Evolutionary conservation across 495 filamentous ascomycete genomes (phyloP).

Genomic region (Stereocaulon alpinum): DNA sequence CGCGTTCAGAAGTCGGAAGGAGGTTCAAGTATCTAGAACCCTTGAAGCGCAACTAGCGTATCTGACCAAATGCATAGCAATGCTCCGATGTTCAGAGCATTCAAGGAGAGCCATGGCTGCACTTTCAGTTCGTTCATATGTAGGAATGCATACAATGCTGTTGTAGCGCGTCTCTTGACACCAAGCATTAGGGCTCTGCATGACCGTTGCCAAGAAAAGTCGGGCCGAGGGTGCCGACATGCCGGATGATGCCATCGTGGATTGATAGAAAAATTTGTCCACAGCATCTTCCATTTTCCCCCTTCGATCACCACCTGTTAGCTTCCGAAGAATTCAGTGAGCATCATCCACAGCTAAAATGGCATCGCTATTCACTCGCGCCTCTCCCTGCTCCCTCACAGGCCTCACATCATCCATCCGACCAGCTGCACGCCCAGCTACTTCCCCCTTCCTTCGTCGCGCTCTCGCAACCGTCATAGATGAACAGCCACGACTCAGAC

Average conservation of each 20-base stretch:
- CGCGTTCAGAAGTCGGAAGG: no score
- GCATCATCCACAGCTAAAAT: background rate
- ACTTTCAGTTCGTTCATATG: no score
- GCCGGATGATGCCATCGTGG: background rate
- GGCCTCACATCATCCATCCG: background rate
- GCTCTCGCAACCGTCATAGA: conserved; percentile 26
- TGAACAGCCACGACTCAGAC: conserved; percentile 50
- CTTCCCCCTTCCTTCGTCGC: conserved; percentile 27
- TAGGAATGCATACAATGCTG: no score
- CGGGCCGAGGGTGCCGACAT: background rate
- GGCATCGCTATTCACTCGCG: conserved; percentile 1
- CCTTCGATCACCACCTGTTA: background rate
- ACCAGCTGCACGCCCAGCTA: conserved; percentile 2
- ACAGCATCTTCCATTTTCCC: background rate
- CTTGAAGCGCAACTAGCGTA: no score
- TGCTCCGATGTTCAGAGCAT: no score
- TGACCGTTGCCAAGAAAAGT: background rate
- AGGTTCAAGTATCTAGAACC: no score
- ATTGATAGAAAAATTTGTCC: background rate
- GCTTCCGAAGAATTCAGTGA: background rate
- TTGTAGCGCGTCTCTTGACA: no score
- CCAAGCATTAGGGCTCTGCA: no score
- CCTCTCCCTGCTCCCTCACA: conserved; percentile 1
- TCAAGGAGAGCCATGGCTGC: no score
- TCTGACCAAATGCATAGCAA: no score